phyloP scores from a whole-genome alignment of 2,329 filamentous ascomycete genomes.

The Pyricularia sp. region DNA sequence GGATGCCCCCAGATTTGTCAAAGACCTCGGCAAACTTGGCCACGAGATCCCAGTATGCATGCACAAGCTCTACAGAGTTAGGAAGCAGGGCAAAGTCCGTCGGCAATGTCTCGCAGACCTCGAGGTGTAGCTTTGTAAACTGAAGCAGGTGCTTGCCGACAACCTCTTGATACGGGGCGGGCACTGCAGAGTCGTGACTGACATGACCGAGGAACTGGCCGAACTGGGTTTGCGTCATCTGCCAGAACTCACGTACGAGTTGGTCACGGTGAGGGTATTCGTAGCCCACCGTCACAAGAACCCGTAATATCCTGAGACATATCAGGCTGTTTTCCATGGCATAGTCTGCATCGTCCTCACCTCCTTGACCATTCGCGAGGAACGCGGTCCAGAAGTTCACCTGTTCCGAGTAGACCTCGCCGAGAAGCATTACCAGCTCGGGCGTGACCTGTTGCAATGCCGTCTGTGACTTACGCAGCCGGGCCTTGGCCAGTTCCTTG shows the following conservation, averaged over 20 bases:
- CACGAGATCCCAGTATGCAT: conserved; percentile 76
- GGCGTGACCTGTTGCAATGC: conserved; percentile 67
- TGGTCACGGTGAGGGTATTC: conserved; percentile 70
- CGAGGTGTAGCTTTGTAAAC: conserved; percentile 80
- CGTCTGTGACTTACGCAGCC: conserved; percentile 60
- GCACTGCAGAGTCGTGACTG: conserved; percentile 38
- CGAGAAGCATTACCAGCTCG: conserved; percentile 70
- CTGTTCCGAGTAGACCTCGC: conserved; percentile 64
- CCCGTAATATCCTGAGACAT: conserved; percentile 65
- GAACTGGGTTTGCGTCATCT: conserved; percentile 62
- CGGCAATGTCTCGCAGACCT: conserved; percentile 69
- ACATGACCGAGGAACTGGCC: conserved; percentile 58
- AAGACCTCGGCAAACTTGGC: conserved; percentile 64
- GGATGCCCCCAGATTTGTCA: conserved; percentile 45
- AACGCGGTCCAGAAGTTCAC: conserved; percentile 55
- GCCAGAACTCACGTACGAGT: conserved; percentile 71
- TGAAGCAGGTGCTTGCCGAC: conserved; percentile 83
- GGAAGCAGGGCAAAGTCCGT: conserved; percentile 74
- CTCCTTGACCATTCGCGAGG: conserved; percentile 42
- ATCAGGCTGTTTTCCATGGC: conserved; percentile 66
- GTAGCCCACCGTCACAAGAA: conserved; percentile 69
- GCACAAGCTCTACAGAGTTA: conserved; percentile 62
- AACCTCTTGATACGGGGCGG: conserved; percentile 41
- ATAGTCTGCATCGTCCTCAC: conserved; percentile 44
- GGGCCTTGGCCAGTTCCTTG: conserved; percentile 77